A percentile compares a stretch with the other conserved stretches of the same genome.
These are phyloP conservation scores for Penicillium longicatenatum DNA, from an alignment of 495 filamentous ascomycete species.

Conservation along the genomic window DNA sequence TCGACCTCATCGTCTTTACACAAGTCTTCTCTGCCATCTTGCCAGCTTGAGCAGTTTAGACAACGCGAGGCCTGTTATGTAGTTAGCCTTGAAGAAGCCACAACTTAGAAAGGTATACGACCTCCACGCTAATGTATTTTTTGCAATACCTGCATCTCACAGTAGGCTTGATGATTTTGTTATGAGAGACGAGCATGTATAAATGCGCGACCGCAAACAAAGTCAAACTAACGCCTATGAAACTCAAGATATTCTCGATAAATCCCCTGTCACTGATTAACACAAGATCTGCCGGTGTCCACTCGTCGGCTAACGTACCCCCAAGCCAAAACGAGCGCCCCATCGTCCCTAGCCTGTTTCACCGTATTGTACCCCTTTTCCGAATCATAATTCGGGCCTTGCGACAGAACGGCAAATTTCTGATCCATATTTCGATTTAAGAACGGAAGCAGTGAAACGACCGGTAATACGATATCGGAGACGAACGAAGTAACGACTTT, in stretches of 20 bases:
- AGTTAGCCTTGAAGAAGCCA: neutral
- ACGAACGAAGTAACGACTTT: conserved; percentile 72
- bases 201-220: conserved; percentile 67
- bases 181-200: conserved; percentile 61
- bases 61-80: conserved; percentile 58
- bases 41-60: conserved; percentile 75
- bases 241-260: conserved; percentile 65
- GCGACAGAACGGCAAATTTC: conserved; percentile 68
- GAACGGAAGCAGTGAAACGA: conserved; percentile 68
- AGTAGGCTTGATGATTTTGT: conserved; percentile 70
- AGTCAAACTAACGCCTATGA: conserved; percentile 64
- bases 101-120: conserved; percentile 29
- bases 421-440: conserved; percentile 71
- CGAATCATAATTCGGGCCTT: conserved; percentile 51
- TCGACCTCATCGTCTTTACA: conserved; percentile 7
- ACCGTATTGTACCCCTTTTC: conserved; percentile 67
- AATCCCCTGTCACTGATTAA: conserved; percentile 50
- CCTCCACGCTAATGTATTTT: conserved; percentile 66
- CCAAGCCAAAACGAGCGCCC: conserved; percentile 71
- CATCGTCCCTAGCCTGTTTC: conserved; percentile 66
- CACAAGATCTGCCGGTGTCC: neutral
- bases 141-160: conserved; percentile 73
- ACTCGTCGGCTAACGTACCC: conserved; percentile 46
- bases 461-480: conserved; percentile 67
- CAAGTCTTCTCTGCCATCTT: conserved; percentile 70